A percentile compares a stretch with the other conserved stretches of the same genome.
Evolutionary conservation across 768 basidiomycete species (phyloP).

Genomic region (Hypsizygus marmoreus): DNA sequence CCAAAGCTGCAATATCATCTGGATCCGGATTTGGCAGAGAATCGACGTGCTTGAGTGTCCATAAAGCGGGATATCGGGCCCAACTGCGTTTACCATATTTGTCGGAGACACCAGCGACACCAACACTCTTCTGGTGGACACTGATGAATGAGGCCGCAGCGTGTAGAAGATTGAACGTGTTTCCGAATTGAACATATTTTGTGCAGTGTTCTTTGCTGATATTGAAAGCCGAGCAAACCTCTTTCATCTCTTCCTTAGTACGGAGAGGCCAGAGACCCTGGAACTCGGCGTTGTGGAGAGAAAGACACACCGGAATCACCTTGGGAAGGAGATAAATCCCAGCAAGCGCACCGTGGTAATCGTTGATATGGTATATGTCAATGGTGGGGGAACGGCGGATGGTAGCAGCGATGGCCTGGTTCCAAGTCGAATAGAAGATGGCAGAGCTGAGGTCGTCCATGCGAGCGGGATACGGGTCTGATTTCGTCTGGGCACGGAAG

Average conservation of each 20-base stretch:
- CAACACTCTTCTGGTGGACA: conserved; percentile 88
- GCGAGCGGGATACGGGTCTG: conserved; percentile 93
- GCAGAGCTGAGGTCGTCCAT: conserved; percentile 97
- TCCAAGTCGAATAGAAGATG: conserved; percentile 98
- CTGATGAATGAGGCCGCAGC: conserved; percentile 93
- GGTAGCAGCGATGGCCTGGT: conserved; percentile 92
- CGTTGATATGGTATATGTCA: conserved; percentile 94
- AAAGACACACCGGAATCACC: conserved; percentile 86
- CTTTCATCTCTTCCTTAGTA: conserved; percentile 98
- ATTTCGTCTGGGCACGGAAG: conserved; percentile 94
- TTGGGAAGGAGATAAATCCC: conserved; percentile 91
- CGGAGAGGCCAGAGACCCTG: conserved; percentile 96
- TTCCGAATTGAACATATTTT: conserved; percentile 97
- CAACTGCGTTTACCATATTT: conserved; percentile 97
- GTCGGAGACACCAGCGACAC: conserved; percentile 96
- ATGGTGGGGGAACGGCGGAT: conserved; percentile 84
- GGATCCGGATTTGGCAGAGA: conserved; percentile 95
- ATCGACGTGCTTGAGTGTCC: conserved; percentile 95
- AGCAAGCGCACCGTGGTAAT: conserved; percentile 92
- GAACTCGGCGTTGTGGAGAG: conserved; percentile 96
- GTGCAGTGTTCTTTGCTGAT: conserved; percentile 95
- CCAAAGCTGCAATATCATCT: conserved; percentile 90
- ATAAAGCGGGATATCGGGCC: conserved; percentile 95
- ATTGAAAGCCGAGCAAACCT: conserved; percentile 97
- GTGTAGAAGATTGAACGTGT: conserved; percentile 95